Evolutionary conservation across 371 early-diverging fungal genomes (phyloP).

Genomic region (Apophysomyces sp.): DNA sequence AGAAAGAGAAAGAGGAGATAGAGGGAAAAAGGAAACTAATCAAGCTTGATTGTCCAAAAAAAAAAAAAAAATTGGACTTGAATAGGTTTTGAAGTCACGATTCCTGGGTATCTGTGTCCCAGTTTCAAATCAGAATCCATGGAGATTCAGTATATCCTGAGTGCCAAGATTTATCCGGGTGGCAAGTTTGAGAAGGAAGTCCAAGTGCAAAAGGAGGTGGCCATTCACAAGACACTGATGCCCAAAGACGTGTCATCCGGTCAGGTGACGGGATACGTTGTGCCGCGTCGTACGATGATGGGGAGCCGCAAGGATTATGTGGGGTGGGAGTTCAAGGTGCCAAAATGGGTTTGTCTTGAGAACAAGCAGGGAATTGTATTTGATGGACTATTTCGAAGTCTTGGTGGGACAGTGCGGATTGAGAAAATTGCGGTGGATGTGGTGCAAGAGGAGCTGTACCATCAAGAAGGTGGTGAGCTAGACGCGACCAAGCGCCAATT

Average conservation of each 20-base stretch:
- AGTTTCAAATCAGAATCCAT: conserved; percentile 25
- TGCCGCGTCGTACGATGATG: conserved; percentile 23
- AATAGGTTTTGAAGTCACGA: conserved; percentile 32
- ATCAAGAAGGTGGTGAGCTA: conserved; percentile 10
- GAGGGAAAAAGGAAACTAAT: too few species aligned
- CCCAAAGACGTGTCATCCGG: conserved; percentile 30
- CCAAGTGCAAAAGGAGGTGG: conserved; percentile 12
- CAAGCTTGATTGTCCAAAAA: too few species aligned
- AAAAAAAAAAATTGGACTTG: background rate
- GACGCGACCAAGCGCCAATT: conserved; percentile 20
- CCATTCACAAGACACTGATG: conserved; percentile 26
- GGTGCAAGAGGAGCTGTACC: conserved; percentile 35
- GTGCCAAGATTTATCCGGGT: conserved; percentile 18
- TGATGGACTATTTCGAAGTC: conserved; percentile 19
- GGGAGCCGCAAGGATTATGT: conserved; percentile 17
- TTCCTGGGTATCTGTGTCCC: conserved; percentile 31
- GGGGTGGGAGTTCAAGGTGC: conserved; percentile 30
- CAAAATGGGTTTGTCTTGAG: conserved; percentile 30
- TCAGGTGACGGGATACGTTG: conserved; percentile 20
- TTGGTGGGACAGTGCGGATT: conserved; percentile 5
- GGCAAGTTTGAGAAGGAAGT: conserved; percentile 25
- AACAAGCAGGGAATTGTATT: conserved; percentile 18
- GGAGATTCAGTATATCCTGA: conserved; percentile 16
- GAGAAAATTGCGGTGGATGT: conserved; percentile 26
- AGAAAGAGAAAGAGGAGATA: too few species aligned